Base-by-base conservation (phyloP, 192 early-diverging fungal species). In the Rhizophagus prolifer region DNA sequence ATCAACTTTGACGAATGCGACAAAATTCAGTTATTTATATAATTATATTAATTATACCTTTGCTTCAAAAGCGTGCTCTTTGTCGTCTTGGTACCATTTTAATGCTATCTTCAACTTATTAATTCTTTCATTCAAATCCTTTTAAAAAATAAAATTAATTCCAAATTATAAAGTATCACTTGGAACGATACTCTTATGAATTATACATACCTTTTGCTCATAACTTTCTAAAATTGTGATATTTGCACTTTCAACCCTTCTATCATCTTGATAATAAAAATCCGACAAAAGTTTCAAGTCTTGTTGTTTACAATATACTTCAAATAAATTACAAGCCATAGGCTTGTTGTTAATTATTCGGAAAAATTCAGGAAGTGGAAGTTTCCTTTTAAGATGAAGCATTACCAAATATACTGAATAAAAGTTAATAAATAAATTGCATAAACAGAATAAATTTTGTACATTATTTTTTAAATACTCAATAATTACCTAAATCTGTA, bases 251-350 rank as follows among this genome's bases (percentile, higher is more conserved):
- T 95, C 83, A 23, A 90, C 82, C 58, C 83, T 72, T 67, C 92
- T 86, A 86, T 99, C 98, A 78, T 97, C 95, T 81, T 99, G 96
- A 78, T 94, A 98, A 83, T 99, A 99, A 78, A 96, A 99, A 79
- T 98, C 93, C 61, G 91, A 90, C 60, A 99, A 86, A 0, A 97
- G 79, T 19, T 92, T 89, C 28, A 86, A 80, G 54, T 92, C 90
- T 76, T 93, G 91, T 36, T 94, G 83, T 28, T 87, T 88, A 84
- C 91, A 90, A 81, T 97, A 98, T 14, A 88, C 85, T 80, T 97
- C 95, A 25, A 99, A 85, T 12, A 98, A 79, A n/a, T 85, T 88
- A 69, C 90, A 89, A 12, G 97, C 97, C n/a, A 93, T 80, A 0
- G 91, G 94, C 64, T 93, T 92, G 31, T 90, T 89, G 60, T 91